phyloP scores from a whole-genome alignment of 2,329 filamentous ascomycete species.

The Byssochlamys sp. region DNA sequence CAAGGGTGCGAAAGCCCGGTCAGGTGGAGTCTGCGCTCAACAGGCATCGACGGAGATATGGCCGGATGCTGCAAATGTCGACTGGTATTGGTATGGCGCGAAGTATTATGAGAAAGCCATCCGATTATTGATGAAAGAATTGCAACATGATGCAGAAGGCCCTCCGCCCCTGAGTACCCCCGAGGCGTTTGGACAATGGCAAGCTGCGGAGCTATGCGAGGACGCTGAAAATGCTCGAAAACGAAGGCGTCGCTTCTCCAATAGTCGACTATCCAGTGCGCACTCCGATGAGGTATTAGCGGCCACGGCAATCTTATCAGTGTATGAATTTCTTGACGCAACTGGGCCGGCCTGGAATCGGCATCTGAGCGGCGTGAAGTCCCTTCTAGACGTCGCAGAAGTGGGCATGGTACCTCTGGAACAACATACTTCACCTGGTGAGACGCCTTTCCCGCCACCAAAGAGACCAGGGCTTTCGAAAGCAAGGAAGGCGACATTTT shows the following conservation, averaged over 20 bases:
- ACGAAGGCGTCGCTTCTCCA: constrained; percentile 31
- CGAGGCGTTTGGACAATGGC: constrained; percentile 28
- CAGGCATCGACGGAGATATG: constrained; percentile 48
- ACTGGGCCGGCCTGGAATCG: constrained; percentile 54
- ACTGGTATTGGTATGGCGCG: constrained; percentile 53
- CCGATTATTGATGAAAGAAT: constrained; percentile 43
- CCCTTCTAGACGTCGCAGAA: constrained; percentile 44
- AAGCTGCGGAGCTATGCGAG: constrained; percentile 23
- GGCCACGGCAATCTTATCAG: constrained; percentile 56
- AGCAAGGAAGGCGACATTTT: constrained; percentile 52
- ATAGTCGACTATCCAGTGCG: constrained; percentile 34
- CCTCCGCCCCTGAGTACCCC: constrained; percentile 24
- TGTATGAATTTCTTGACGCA: constrained; percentile 59
- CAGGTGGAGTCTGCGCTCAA: constrained; percentile 36
- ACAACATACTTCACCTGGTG: constrained; percentile 34
- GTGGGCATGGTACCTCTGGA: constrained; percentile 33
- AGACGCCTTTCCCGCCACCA: constrained; percentile 17
- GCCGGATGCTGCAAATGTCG: constrained; percentile 39
- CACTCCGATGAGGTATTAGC: constrained; percentile 52
- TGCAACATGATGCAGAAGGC: constrained; percentile 27
- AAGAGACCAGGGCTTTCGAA: constrained; percentile 40
- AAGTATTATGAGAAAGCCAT: constrained; percentile 57
- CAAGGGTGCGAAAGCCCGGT: constrained; percentile 41
- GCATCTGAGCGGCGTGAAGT: constrained; percentile 57
- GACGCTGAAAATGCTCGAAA: constrained; percentile 35